These are phyloP conservation scores for Hypericum androsaemum DNA, from an alignment of 345 rosid genomes.

Conservation along the genomic window DNA sequence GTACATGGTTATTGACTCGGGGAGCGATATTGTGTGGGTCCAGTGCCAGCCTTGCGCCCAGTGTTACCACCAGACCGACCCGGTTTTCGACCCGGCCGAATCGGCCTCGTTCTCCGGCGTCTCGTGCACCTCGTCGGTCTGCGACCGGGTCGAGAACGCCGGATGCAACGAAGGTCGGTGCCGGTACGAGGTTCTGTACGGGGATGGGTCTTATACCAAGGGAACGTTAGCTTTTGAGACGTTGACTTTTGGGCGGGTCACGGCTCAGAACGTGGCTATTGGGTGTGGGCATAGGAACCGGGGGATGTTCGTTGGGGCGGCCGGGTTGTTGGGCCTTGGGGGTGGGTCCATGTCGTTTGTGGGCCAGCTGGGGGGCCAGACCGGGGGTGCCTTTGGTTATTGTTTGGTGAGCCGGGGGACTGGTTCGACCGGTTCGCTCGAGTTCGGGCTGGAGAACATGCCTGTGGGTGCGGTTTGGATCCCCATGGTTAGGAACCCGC, in stretches of 20 bases:
- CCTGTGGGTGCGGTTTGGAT: conserved; percentile 96
- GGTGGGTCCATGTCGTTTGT: conserved; percentile 86
- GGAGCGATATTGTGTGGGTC: conserved; percentile 96
- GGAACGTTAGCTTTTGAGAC: conserved; percentile 87
- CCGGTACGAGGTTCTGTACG: conserved; percentile 79
- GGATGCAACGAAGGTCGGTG: conserved; percentile 75
- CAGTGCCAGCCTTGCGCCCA: conserved; percentile 89
- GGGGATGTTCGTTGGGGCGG: conserved; percentile 94
- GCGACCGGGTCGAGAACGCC: conserved; percentile 61
- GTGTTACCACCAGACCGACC: conserved; percentile 87
- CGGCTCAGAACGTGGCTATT: conserved; percentile 62
- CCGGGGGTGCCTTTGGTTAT: conserved; percentile 83
- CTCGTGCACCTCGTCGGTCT: conserved; percentile 63
- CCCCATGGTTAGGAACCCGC: conserved; percentile 67
- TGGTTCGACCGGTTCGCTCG: conserved; percentile 58
- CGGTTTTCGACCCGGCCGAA: conserved; percentile 73
- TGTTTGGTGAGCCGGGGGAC: conserved; percentile 73
- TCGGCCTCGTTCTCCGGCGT: conserved; percentile 72
- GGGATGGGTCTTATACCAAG: conserved; percentile 90
- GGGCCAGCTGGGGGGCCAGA: conserved; percentile 79
- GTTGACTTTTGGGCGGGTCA: conserved; percentile 52
- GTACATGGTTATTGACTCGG: conserved; percentile 86
- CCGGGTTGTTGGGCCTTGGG: conserved; percentile 84
- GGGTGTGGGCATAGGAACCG: conserved; percentile 88
- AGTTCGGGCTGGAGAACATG: conserved; percentile 63